A percentile compares a stretch with the other conserved stretches of the same genome.
Evolutionary conservation across 352 stramenopile species (phyloP).

Genomic region (Pythium rishiriense): DNA sequence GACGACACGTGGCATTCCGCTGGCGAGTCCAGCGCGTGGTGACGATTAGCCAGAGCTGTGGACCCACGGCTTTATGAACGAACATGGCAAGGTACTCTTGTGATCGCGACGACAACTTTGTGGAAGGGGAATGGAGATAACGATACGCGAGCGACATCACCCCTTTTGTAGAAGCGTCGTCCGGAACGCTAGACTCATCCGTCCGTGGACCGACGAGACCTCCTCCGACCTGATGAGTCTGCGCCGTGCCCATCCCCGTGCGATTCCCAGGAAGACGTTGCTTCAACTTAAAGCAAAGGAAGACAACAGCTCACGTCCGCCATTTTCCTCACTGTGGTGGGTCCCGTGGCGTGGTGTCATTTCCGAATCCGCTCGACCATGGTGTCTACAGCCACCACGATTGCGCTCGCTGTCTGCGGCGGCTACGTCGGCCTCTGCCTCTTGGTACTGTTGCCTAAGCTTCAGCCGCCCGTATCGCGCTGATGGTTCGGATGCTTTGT

Average conservation of each 20-base stretch:
- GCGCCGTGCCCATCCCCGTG: neutral
- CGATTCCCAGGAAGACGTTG: too few species aligned
- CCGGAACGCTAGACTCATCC: neutral
- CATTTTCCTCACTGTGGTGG: too few species aligned
- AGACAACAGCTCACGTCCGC: too few species aligned
- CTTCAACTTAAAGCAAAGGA: too few species aligned
- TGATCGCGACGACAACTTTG: too few species aligned
- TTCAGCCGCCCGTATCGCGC: neutral
- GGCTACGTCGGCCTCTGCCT: constrained; percentile 38
- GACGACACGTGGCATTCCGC: neutral
- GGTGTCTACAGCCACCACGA: neutral
- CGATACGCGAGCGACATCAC: too few species aligned
- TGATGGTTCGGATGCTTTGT: neutral
- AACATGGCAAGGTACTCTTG: too few species aligned
- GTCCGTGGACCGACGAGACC: neutral
- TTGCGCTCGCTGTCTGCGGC: constrained; percentile 2
- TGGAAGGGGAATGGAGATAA: too few species aligned
- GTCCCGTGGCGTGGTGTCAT: too few species aligned
- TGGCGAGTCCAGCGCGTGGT: too few species aligned
- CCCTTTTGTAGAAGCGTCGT: neutral
- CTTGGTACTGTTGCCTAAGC: constrained; percentile 33
- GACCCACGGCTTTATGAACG: too few species aligned
- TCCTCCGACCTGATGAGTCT: neutral
- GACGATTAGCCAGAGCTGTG: neutral
- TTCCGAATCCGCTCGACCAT: neutral